Conservation (phyloP, 805 yeast genomes). For the Sungouiozyma intestinalis region DNA sequence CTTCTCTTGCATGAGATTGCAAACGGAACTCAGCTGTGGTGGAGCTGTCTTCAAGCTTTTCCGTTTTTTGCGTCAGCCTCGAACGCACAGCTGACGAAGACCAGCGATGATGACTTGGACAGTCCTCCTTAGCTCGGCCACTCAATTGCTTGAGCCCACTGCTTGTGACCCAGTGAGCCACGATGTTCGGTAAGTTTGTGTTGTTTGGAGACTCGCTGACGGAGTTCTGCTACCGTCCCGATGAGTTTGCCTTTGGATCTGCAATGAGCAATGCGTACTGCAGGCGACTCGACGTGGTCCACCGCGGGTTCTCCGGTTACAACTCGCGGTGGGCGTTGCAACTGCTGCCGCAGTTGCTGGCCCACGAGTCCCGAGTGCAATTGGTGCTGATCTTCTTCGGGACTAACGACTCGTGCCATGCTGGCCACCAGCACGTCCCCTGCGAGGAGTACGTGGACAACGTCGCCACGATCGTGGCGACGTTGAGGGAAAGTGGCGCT, state of each 20-base stretch:
- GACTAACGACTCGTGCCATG: constrained; percentile 58
- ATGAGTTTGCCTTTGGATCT: constrained; percentile 41
- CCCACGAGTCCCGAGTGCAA: constrained; percentile 37
- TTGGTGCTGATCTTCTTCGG: constrained; percentile 63
- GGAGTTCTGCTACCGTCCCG: constrained; percentile 37
- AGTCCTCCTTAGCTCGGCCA: too few relatives aligned
- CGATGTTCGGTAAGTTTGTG: constrained; percentile 32
- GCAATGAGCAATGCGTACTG: constrained; percentile 42
- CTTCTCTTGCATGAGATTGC: not conserved
- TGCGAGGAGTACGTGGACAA: constrained; percentile 41
- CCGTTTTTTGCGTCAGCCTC: not conserved
- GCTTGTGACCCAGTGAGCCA: not conserved
- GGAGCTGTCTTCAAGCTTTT: too few relatives aligned
- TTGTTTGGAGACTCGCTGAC: constrained; percentile 12
- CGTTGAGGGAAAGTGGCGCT: constrained; percentile 34
- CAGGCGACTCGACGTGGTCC: constrained; percentile 56
- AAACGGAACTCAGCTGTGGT: too few relatives aligned
- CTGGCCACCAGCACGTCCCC: constrained; percentile 40
- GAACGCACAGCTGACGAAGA: too few relatives aligned
- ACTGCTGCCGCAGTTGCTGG: constrained; percentile 41
- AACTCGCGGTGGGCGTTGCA: constrained; percentile 49
- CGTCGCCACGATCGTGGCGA: constrained; percentile 32
- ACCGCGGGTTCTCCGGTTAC: constrained; percentile 73
- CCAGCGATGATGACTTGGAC: too few relatives aligned
- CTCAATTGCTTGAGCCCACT: not conserved